A percentile compares a stretch with the other conserved stretches of the same genome.
Conservation (phyloP, 345 rosid genomes). For the Iberis pinnata region DNA sequence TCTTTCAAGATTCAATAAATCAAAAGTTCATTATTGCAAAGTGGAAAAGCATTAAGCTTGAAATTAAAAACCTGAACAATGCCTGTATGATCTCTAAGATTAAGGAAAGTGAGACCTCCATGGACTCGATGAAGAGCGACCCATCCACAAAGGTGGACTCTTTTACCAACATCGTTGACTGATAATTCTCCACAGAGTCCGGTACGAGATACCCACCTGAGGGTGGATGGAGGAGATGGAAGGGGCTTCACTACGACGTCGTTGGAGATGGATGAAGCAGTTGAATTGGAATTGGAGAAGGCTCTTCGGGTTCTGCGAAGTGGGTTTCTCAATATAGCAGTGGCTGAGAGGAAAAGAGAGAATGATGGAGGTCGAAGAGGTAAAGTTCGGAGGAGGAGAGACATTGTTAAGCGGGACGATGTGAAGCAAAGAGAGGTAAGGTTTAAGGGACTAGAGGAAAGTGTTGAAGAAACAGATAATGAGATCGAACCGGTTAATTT, state of each 20-base stretch:
- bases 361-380: conserved; percentile 36
- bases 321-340: conserved; percentile 26
- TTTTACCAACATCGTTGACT: conserved; percentile 53
- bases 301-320: conserved; percentile 20
- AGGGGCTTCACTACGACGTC: conserved; percentile 17
- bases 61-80: conserved; percentile 58
- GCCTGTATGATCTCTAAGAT: conserved; percentile 94
- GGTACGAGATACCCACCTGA: conserved; percentile 68
- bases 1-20: background rate
- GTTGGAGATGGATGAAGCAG: conserved; percentile 4
- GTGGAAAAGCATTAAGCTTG: background rate
- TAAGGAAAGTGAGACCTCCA: conserved; percentile 85
- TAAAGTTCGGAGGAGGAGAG: conserved; percentile 35
- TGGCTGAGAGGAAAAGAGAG: conserved; percentile 31
- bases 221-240: conserved; percentile 27
- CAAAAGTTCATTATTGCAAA: background rate
- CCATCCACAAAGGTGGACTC: conserved; percentile 93
- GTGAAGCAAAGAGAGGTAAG: conserved; percentile 3
- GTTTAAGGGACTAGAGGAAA: conserved; percentile 9
- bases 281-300: conserved; percentile 28
- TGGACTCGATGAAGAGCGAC: conserved; percentile 89
- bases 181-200: conserved; percentile 62
- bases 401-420: conserved; percentile 35
- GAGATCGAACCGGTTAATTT: background rate
- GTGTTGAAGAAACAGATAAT: conserved; percentile 4